Percentiles rank a stretch among this genome's conserved stretches.
phyloP scores from a whole-genome alignment of 1,284 basidiomycete species.

The Binderoboletus segoi region DNA sequence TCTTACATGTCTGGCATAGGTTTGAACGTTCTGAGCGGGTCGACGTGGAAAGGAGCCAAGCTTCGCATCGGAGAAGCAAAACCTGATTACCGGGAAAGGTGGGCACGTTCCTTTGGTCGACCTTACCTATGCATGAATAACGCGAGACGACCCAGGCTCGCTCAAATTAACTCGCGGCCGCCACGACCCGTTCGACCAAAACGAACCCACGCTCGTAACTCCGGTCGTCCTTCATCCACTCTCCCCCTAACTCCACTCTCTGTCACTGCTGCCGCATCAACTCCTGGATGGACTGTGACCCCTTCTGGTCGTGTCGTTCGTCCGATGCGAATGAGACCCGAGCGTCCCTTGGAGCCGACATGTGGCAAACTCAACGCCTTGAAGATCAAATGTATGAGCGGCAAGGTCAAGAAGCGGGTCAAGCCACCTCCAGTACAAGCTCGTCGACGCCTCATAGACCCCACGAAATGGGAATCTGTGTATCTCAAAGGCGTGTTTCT shows the following conservation, averaged over 20 bases:
- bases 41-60: slow-evolving; percentile 82
- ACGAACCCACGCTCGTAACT: slow-evolving; percentile 38
- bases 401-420: slow-evolving; percentile 35
- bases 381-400: slow-evolving; percentile 7
- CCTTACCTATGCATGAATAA: background rate
- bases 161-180: slow-evolving; percentile 26
- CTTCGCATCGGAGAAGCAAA: slow-evolving; percentile 79
- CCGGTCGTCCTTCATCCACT: slow-evolving; percentile 48
- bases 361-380: slow-evolving; percentile 8
- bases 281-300: slow-evolving; percentile 68
- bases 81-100: slow-evolving; percentile 69
- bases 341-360: slow-evolving; percentile 53
- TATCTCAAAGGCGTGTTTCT: slow-evolving; percentile 69
- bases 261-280: slow-evolving; percentile 52
- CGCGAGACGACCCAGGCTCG: slow-evolving; percentile 26
- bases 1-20: slow-evolving; percentile 44
- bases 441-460: slow-evolving; percentile 56
- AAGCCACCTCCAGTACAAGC: slow-evolving; percentile 24
- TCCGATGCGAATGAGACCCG: slow-evolving; percentile 68
- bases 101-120: slow-evolving; percentile 8
- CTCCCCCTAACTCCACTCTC: slow-evolving; percentile 67
- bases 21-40: slow-evolving; percentile 72
- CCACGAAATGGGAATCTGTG: slow-evolving; percentile 64
- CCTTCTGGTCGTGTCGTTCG: slow-evolving; percentile 65
- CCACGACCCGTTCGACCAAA: slow-evolving; percentile 22